Percentiles rank a stretch among this genome's conserved stretches.
These are phyloP conservation scores for Gossypioides kirkii DNA, from an alignment of 345 rosid genomes.

Conservation along the genomic window DNA sequence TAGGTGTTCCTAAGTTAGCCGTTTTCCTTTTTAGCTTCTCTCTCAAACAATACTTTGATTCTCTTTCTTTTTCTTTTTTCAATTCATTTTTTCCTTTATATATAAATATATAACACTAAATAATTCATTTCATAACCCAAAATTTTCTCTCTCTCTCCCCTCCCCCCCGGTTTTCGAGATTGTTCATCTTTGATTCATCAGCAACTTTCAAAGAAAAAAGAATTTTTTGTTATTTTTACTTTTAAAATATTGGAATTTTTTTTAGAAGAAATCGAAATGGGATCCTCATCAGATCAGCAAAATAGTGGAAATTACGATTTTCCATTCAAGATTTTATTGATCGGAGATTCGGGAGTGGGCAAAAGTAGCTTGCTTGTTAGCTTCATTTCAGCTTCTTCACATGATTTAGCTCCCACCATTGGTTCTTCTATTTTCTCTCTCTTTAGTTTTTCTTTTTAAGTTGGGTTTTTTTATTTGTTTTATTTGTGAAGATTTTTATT, in stretches of 20 bases:
- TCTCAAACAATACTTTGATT: slow-evolving; percentile 35
- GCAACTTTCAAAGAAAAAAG: neutral
- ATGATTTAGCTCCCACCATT: slow-evolving; percentile 80
- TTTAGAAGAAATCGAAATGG: slow-evolving; percentile 36
- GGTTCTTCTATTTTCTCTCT: slow-evolving; percentile 33
- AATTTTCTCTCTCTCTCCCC: neutral
- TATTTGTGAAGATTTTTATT: neutral
- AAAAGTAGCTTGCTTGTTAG: slow-evolving; percentile 91
- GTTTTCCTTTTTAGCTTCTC: slow-evolving; percentile 42
- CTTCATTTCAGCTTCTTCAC: slow-evolving; percentile 69
- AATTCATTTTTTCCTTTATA: neutral
- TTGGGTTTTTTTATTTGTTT: slow-evolving; percentile 1
- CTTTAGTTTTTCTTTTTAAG: neutral
- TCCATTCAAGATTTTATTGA: slow-evolving; percentile 90
- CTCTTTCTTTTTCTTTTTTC: slow-evolving; percentile 15
- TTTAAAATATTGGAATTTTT: neutral
- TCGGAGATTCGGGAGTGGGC: slow-evolving; percentile 95
- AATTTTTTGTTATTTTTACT: no score
- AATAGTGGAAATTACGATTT: slow-evolving; percentile 56
- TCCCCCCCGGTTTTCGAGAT: neutral
- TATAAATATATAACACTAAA: neutral
- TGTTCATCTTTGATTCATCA: slow-evolving; percentile 30
- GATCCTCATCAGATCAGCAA: slow-evolving; percentile 75
- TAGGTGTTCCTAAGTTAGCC: slow-evolving; percentile 33
- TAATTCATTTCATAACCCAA: neutral